These are phyloP conservation scores for Pichia sp. DNA, from an alignment of 1,139 yeast genomes.

Conservation along the genomic window DNA sequence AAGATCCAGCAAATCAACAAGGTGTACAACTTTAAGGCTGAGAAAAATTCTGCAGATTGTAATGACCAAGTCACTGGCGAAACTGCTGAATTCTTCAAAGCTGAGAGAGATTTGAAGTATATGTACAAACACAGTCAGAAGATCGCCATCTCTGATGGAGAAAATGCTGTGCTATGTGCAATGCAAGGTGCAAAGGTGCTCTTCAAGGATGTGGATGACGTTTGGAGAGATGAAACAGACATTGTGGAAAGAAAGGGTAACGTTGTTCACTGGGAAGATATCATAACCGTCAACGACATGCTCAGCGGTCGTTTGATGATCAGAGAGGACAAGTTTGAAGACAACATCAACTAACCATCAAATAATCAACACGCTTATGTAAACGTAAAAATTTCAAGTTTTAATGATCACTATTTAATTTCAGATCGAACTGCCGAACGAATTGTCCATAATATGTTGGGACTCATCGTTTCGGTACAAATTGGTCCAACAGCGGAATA, in stretches of 20 bases:
- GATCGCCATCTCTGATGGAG: constrained; percentile 17
- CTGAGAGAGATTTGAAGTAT: constrained; percentile 28
- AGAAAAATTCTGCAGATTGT: constrained; percentile 25
- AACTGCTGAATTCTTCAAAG: constrained; percentile 24
- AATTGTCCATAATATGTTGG: too few species aligned
- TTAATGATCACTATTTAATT: too few species aligned
- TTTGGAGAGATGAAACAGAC: constrained; percentile 57
- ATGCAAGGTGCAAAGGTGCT: constrained; percentile 57
- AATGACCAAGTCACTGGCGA: constrained; percentile 26
- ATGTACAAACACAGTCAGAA: constrained; percentile 24
- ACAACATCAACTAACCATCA: neutral
- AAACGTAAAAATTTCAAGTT: too few species aligned
- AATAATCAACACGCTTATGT: neutral
- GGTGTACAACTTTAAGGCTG: neutral
- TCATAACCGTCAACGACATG: constrained; percentile 54
- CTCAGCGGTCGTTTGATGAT: constrained; percentile 58
- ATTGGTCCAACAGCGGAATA: too few species aligned
- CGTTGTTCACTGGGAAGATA: constrained; percentile 60
- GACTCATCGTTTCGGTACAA: too few species aligned
- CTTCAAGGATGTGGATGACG: constrained; percentile 46
- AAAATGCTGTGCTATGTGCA: constrained; percentile 60
- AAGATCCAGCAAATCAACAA: constrained; percentile 18
- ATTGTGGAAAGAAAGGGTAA: constrained; percentile 56
- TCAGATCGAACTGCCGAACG: too few species aligned
- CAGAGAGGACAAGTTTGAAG: constrained; percentile 29